Base-by-base conservation (phyloP, 1,284 basidiomycete genomes). In the Puccinia triticina region DNA sequence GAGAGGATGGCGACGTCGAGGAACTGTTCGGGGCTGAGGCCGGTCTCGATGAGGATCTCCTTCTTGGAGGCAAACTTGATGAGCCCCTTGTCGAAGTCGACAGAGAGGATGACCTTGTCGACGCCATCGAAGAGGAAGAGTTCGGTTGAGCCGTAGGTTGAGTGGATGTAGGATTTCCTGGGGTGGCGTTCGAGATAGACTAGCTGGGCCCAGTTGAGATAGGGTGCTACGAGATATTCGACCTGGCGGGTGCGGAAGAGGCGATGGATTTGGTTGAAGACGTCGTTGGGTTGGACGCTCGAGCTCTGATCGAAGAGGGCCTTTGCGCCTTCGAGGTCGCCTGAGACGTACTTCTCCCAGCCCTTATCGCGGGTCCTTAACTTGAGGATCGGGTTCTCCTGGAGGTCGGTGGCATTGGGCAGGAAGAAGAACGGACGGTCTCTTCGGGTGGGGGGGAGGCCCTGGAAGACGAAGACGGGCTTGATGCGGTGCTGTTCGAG, bases 401-500 rank as follows among this genome's bases (percentile, higher is more conserved):
- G 61, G 29, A 83, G 61, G 46, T 77, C 61, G 48, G 81, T 82
- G 18, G 79, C 69, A 71, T 82, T 82, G 32, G 73, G 81, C n/a
- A 76, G 66, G 46, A 69, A 71, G 61, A 76, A 75, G 79, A 77
- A 77, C 1, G 82, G 85, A 11, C 81, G 59, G 77, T 82, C 81
- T 57, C 81, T 66, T 34, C 74, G 55, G 18, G 74, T 61, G 37
- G 81, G 18, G 91, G 90, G 87, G 55, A 97, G 89, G 21, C 96
- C 96, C 61, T 94, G 91, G 88, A 99, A 97, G 74, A 99, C 94
- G 86, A 99, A 98, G 50, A 99, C 94, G 37, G 96, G 97, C 87
- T 97, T 98, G 89, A 99, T 96, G 84, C 91, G 92, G 67, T 93
- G 89, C 88, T 92, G 93, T 90, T 98, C 96, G 85, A 98, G 91